phyloP scores from a whole-genome alignment of 2,329 filamentous ascomycete genomes.

The Torrubiella hemipterigena region DNA sequence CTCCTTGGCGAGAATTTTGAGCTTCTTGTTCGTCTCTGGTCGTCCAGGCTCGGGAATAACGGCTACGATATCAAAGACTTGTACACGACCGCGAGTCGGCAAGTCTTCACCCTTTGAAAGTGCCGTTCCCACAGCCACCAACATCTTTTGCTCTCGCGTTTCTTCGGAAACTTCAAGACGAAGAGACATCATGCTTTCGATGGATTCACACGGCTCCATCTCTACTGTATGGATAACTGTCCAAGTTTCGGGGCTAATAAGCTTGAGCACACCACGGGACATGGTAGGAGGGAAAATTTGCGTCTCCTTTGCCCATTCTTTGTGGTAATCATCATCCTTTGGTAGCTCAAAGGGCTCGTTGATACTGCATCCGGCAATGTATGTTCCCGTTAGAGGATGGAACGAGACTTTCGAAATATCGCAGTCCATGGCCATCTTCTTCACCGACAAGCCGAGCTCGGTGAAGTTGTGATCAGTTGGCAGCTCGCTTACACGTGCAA shows the following conservation, averaged over 20 bases:
- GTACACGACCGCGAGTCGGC: constrained; percentile 70
- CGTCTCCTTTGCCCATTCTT: constrained; percentile 68
- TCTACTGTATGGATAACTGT: constrained; percentile 64
- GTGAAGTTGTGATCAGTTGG: constrained; percentile 54
- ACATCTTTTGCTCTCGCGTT: constrained; percentile 72
- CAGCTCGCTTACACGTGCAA: constrained; percentile 62
- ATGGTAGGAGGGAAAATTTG: constrained; percentile 51
- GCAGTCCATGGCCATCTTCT: constrained; percentile 56
- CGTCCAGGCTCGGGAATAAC: constrained; percentile 82
- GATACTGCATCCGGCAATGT: constrained; percentile 61
- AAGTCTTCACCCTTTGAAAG: constrained; percentile 84
- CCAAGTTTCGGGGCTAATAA: constrained; percentile 69
- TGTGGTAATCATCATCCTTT: constrained; percentile 73
- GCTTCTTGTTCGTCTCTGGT: constrained; percentile 72
- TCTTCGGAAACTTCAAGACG: constrained; percentile 84
- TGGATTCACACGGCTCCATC: constrained; percentile 62
- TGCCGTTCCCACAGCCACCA: constrained; percentile 77
- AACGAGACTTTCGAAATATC: constrained; percentile 66
- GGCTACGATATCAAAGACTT: constrained; percentile 82
- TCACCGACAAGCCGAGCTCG: constrained; percentile 65
- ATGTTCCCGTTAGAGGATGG: constrained; percentile 62
- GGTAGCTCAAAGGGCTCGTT: constrained; percentile 68
- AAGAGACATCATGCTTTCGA: constrained; percentile 73
- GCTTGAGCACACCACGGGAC: constrained; percentile 61
- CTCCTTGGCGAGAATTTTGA: constrained; percentile 81